Evolutionary conservation across 139 green algal species (phyloP), one percentile per base, ranked within the genome.

Genomic region (Haematococcus sp.): DNA sequence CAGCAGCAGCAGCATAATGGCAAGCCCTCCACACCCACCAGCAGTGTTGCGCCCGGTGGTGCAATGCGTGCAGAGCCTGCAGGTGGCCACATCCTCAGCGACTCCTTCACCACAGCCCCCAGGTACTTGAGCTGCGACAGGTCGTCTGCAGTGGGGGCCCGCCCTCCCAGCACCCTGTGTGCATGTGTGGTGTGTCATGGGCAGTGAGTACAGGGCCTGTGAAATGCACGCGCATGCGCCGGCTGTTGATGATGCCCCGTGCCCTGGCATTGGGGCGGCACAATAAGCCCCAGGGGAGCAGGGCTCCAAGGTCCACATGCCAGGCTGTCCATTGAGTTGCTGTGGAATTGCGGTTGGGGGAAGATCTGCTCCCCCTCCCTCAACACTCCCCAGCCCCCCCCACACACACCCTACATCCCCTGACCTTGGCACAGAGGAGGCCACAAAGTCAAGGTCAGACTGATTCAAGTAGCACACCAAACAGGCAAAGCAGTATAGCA

Each of bases 51-150:
- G 5, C 54, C 54, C 17, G 54, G n/a, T 27, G 54, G 54, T 4
- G 54, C 54, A 61, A 32, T 27, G 19, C 73, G 44, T 25, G 73
- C 64, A 11, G 73, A 69, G 52, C 73, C 73, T 9, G 20, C 73
- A 31, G 60, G 34, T 0, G 73, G 73, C 73, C 73, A 78, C 31
- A 69, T 25, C 19, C 73, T 25, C 32, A 78, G 51, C 19, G 63
- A 23, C 63, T 78, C 73, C 63, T 78, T 78, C 16, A 78, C 31
- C 43, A 78, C 44, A 1, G 23, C 30, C 2, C 20, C 30, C 30
- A 65, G 16, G 72, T 78, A 78, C 30, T 58, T 65, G 22, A 78
- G 30, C 11, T 55, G 19, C 27, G n/a, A 25, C 46, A 73, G 67
- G 46, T 63, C 49, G 4, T 73, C 46, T 28, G 67, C 49, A 46